These are phyloP conservation scores for Striga asiatica DNA, from an alignment of 257 asterid species.

Conservation along the genomic window DNA sequence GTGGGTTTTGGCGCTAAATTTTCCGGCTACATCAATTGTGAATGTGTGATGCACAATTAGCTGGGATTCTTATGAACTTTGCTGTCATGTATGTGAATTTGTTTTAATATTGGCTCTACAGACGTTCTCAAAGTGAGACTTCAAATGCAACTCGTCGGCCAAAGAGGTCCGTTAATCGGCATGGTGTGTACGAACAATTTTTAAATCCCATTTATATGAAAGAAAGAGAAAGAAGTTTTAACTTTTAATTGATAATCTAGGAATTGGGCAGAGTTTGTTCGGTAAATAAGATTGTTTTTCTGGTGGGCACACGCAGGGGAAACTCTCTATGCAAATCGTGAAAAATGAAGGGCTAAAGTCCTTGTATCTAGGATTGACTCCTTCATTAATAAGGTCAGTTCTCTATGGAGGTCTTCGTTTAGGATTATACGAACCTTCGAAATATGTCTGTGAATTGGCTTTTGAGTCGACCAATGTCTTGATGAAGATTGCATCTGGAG, in stretches of 20 bases:
- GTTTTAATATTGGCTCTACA: slow-evolving; percentile 28
- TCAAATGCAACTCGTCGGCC: slow-evolving; percentile 98
- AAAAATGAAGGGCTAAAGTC: slow-evolving; percentile 69
- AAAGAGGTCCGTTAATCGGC: slow-evolving; percentile 83
- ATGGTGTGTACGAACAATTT: slow-evolving; percentile 51
- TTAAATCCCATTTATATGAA: background rate
- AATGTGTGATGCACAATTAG: background rate
- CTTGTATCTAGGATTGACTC: slow-evolving; percentile 81
- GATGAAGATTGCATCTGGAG: slow-evolving; percentile 97
- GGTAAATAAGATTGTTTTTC: slow-evolving; percentile 10
- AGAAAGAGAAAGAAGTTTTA: too few species aligned
- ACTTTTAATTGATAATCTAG: too few species aligned
- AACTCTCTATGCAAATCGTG: slow-evolving; percentile 56
- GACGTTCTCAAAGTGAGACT: slow-evolving; percentile 95
- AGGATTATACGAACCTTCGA: slow-evolving; percentile 97
- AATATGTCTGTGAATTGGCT: slow-evolving; percentile 88
- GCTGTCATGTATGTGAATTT: slow-evolving; percentile 17
- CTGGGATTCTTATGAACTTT: background rate
- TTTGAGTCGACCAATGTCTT: slow-evolving; percentile 97
- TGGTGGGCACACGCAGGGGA: slow-evolving; percentile 40
- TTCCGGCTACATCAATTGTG: background rate
- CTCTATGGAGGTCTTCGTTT: slow-evolving; percentile 99
- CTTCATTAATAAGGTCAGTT: slow-evolving; percentile 98
- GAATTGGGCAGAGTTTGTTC: background rate
- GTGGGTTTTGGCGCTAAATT: background rate